Conservation (phyloP, 208 protist species). For the Porcisia hertigi region DNA sequence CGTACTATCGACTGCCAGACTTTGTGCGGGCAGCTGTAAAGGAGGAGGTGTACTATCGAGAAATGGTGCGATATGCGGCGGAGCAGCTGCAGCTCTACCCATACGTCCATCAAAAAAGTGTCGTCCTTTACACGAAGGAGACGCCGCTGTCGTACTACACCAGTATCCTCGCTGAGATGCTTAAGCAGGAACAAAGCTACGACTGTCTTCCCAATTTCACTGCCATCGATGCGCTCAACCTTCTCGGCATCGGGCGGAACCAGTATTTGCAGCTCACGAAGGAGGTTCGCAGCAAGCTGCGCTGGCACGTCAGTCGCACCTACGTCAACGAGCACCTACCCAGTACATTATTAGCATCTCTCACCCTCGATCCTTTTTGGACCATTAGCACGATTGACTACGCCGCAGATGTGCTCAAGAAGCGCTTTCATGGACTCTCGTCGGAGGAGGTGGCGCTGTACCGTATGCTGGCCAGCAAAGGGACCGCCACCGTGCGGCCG, state of each 20-base stretch:
- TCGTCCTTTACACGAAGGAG: constrained; percentile 68
- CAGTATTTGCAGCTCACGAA: constrained; percentile 98
- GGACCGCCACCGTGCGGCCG: constrained; percentile 17
- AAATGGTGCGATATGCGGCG: constrained; percentile 57
- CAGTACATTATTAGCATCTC: constrained; percentile 40
- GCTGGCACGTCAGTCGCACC: constrained; percentile 73
- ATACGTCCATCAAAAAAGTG: constrained; percentile 58
- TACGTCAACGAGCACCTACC: constrained; percentile 75
- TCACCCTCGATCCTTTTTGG: constrained; percentile 62
- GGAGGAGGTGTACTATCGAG: constrained; percentile 74
- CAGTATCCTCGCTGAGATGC: constrained; percentile 65
- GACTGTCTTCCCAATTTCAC: constrained; percentile 98
- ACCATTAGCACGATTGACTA: constrained; percentile 43
- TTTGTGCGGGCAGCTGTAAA: constrained; percentile 43
- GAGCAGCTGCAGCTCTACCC: constrained; percentile 80
- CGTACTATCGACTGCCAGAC: constrained; percentile 71
- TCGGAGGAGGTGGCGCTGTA: constrained; percentile 52
- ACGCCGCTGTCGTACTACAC: constrained; percentile 81
- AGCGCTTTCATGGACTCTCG: constrained; percentile 29
- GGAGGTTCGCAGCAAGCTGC: constrained; percentile 86
- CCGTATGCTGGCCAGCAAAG: constrained; percentile 44
- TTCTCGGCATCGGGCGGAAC: constrained; percentile 96
- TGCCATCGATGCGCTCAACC: constrained; percentile 93
- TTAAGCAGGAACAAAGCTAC: constrained; percentile 88
- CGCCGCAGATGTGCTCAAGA: constrained; percentile 29